A percentile compares a stretch with the other conserved stretches of the same genome.
Conservation (phyloP, 305 asterid genomes). For the Striga hermonthica region DNA sequence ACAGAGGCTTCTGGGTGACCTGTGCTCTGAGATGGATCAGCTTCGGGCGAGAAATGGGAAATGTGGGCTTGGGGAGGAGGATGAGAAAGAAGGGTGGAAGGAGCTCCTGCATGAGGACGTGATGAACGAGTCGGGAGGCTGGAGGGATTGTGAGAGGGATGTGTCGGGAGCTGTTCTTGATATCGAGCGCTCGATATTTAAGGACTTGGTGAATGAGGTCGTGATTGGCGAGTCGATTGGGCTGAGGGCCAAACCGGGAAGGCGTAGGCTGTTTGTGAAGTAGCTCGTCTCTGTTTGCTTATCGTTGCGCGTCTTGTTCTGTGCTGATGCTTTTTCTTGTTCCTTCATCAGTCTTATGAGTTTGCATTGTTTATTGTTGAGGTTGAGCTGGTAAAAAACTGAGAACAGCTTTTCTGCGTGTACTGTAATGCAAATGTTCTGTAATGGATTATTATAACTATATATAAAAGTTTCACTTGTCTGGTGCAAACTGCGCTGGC, state of each 20-base stretch:
- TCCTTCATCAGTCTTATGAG: too few relatives aligned
- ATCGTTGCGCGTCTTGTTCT: too few relatives aligned
- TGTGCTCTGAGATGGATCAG: conserved; percentile 69
- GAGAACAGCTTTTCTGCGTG: too few relatives aligned
- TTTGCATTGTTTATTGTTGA: too few relatives aligned
- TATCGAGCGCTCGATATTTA: conserved; percentile 72
- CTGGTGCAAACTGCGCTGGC: too few relatives aligned
- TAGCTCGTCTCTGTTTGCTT: too few relatives aligned
- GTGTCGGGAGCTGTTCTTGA: conserved; percentile 65
- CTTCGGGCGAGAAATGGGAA: conserved; percentile 42
- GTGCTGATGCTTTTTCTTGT: too few relatives aligned
- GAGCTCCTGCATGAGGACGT: conserved; percentile 52
- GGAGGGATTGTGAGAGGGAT: conserved; percentile 54
- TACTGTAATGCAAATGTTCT: too few relatives aligned
- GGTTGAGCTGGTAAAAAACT: too few relatives aligned
- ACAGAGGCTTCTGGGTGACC: conserved; percentile 72
- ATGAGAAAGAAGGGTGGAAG: conserved; percentile 60
- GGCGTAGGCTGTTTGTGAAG: conserved; percentile 46
- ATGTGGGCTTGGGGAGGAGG: conserved; percentile 46
- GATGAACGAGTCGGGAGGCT: conserved; percentile 49
- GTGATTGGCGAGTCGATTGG: conserved; percentile 61
- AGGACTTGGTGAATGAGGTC: conserved; percentile 73
- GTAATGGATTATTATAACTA: too few relatives aligned
- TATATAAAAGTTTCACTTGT: too few relatives aligned
- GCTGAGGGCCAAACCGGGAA: conserved; percentile 40